These are phyloP conservation scores for Elasticomyces elasticus DNA, from an alignment of 495 filamentous ascomycete genomes.

Conservation along the genomic window DNA sequence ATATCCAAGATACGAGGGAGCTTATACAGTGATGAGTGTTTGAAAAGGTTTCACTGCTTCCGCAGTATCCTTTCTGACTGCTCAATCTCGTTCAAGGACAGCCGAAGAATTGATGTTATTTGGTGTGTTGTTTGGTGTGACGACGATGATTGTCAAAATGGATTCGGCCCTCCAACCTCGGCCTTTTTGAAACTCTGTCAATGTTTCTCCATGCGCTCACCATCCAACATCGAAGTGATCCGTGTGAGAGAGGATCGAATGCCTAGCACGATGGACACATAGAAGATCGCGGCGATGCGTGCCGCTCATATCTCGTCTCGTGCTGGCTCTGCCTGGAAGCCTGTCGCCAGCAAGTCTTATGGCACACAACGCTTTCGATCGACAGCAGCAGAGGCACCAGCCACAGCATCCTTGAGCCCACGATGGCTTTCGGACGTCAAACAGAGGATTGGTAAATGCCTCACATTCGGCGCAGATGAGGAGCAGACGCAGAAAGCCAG, in stretches of 20 bases:
- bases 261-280: not conserved
- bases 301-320: not conserved
- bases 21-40: not conserved
- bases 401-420: constrained; percentile 27
- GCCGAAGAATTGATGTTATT: no score
- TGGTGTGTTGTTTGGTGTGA: no score
- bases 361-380: not conserved
- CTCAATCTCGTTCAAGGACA: no score
- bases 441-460: constrained; percentile 67
- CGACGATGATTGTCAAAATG: no score
- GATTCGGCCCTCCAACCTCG: no score
- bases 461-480: constrained; percentile 61
- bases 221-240: no score
- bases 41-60: no score
- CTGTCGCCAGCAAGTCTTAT: not conserved
- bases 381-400: constrained; percentile 3
- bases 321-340: not conserved
- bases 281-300: not conserved
- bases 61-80: no score
- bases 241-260: no score
- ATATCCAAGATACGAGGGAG: constrained; percentile 21
- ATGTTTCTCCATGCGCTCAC: no score
- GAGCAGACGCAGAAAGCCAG: constrained; percentile 54
- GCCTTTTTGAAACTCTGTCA: no score
- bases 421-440: constrained; percentile 73